phyloP scores from a whole-genome alignment of 2,329 filamentous ascomycete species.

The Tetracladium maxilliforme region DNA sequence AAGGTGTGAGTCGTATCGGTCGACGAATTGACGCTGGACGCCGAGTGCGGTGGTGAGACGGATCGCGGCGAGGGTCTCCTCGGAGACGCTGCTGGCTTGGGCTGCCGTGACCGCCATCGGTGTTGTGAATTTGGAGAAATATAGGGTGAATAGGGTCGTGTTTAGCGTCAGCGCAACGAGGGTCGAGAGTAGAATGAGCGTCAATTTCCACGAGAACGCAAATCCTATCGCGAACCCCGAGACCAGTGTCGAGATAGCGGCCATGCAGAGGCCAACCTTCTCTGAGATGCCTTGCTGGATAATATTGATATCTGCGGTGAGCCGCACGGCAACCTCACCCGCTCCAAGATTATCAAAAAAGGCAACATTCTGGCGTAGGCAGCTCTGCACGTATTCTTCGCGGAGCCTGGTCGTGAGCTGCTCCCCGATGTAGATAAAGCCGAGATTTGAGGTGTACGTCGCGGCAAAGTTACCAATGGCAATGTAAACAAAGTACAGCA shows the following conservation, averaged over 20 bases:
- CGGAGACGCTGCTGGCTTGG: not conserved
- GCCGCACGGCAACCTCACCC: slow-evolving; percentile 9
- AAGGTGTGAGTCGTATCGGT: slow-evolving; percentile 2
- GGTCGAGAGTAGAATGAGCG: slow-evolving; percentile 1
- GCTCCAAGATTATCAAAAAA: slow-evolving; percentile 11
- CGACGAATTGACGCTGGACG: slow-evolving; percentile 2
- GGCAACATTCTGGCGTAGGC: slow-evolving; percentile 12
- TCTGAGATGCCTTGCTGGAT: slow-evolving; percentile 9
- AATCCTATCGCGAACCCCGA: slow-evolving; percentile 4
- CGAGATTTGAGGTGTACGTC: slow-evolving; percentile 7
- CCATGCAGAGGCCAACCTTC: slow-evolving; percentile 6
- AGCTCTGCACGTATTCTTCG: slow-evolving; percentile 7
- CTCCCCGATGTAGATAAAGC: slow-evolving; percentile 10
- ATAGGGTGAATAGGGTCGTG: not conserved
- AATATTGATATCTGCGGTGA: slow-evolving; percentile 8
- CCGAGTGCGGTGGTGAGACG: slow-evolving; percentile 2
- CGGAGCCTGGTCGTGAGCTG: slow-evolving; percentile 7
- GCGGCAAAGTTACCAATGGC: slow-evolving; percentile 6
- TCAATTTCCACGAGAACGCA: slow-evolving; percentile 2
- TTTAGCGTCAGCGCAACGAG: not conserved
- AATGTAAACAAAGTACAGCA: slow-evolving; percentile 9
- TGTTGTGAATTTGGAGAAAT: not conserved
- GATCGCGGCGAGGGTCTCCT: slow-evolving; percentile 1
- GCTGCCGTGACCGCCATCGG: not conserved
- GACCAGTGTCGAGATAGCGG: slow-evolving; percentile 3